Conservation (phyloP, 78 protist species). For the Cavenderia fasciculata region DNA sequence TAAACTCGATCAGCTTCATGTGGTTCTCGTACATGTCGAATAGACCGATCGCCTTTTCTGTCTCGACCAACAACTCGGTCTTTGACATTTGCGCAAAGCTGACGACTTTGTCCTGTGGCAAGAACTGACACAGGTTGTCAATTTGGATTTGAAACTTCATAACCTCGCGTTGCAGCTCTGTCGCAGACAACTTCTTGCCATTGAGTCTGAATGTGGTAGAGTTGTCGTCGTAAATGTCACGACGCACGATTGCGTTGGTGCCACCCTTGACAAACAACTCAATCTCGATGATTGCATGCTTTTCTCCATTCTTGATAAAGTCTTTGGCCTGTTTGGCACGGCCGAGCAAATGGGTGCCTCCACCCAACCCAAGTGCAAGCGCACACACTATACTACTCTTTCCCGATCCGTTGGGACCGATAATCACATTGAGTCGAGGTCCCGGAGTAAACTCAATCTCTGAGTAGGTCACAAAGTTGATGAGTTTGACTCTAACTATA, state of each 20-base stretch:
- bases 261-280: slow-evolving; percentile 61
- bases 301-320: slow-evolving; percentile 79
- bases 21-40: slow-evolving; percentile 60
- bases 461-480: slow-evolving; percentile 76
- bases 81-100: slow-evolving; percentile 83
- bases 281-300: slow-evolving; percentile 83
- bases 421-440: slow-evolving; percentile 87
- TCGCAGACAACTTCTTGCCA: slow-evolving; percentile 21
- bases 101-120: slow-evolving; percentile 94
- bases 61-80: slow-evolving; percentile 69
- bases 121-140: slow-evolving; percentile 91
- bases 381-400: slow-evolving; percentile 94
- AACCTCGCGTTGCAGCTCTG: slow-evolving; percentile 12
- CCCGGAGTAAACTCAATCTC: slow-evolving; percentile 78
- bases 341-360: slow-evolving; percentile 82
- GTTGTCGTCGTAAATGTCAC: slow-evolving; percentile 50
- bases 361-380: slow-evolving; percentile 92
- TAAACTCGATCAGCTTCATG: slow-evolving; percentile 41
- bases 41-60: slow-evolving; percentile 69
- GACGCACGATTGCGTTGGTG: slow-evolving; percentile 2
- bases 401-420: slow-evolving; percentile 98
- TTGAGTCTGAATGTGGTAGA: slow-evolving; percentile 47
- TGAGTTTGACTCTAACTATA: slow-evolving; percentile 57
- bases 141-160: slow-evolving; percentile 75
- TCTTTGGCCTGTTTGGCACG: slow-evolving; percentile 72